Evolutionary conservation across 2,329 filamentous ascomycete genomes (phyloP).

Genomic region (Fusarium buharicum): DNA sequence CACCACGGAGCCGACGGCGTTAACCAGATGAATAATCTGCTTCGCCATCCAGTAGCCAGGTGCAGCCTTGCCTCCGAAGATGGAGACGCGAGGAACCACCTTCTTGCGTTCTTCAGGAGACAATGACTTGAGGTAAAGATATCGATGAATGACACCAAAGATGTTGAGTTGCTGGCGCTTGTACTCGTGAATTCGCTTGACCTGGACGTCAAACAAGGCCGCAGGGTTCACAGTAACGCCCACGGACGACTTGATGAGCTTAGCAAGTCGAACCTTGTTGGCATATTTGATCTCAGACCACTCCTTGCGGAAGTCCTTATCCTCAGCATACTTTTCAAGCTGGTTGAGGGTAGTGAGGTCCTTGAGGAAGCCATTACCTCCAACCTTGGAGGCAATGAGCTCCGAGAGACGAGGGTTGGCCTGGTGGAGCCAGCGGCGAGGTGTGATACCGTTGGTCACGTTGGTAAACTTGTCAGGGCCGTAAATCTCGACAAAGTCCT

Average conservation of each 20-base stretch:
- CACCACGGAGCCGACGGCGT: slow-evolving; percentile 87
- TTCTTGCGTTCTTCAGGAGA: slow-evolving; percentile 86
- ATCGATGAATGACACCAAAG: slow-evolving; percentile 95
- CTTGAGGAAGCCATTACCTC: slow-evolving; percentile 85
- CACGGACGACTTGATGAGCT: slow-evolving; percentile 86
- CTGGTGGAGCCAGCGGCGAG: slow-evolving; percentile 95
- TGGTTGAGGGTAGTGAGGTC: slow-evolving; percentile 88
- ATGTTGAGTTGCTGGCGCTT: slow-evolving; percentile 99
- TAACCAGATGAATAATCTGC: slow-evolving; percentile 97
- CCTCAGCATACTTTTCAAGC: slow-evolving; percentile 83
- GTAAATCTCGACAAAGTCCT: slow-evolving; percentile 95
- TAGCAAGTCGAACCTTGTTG: slow-evolving; percentile 92
- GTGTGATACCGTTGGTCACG: slow-evolving; percentile 97
- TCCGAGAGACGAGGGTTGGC: slow-evolving; percentile 93
- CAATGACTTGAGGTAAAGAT: slow-evolving; percentile 88
- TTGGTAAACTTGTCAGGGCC: slow-evolving; percentile 98
- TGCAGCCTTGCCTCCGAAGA: slow-evolving; percentile 97
- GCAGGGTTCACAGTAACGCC: slow-evolving; percentile 86
- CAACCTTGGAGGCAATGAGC: slow-evolving; percentile 89
- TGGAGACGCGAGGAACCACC: slow-evolving; percentile 85
- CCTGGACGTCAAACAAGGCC: slow-evolving; percentile 94
- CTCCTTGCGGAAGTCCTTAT: slow-evolving; percentile 90
- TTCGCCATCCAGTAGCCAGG: slow-evolving; percentile 99
- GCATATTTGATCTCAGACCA: slow-evolving; percentile 97
- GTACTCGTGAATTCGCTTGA: slow-evolving; percentile 99